phyloP scores from a whole-genome alignment of 1,139 yeast species.

The Magnusiomyces sp. region DNA sequence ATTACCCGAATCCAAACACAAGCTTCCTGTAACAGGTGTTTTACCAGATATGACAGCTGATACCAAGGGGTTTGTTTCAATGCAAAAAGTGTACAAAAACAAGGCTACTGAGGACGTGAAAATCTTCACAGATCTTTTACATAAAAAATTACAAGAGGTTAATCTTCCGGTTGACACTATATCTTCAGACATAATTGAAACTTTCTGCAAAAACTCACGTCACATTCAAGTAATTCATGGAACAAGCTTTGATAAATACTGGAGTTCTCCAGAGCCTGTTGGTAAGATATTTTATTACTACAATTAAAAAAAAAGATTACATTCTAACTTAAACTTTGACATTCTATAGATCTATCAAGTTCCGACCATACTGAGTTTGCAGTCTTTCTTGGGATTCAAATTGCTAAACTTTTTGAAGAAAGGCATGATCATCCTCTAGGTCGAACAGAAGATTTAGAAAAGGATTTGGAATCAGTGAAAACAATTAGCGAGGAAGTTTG shows the following conservation, averaged over 20 bases:
- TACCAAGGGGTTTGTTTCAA: conserved; percentile 49
- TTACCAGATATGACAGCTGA: conserved; percentile 88
- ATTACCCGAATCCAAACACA: conserved; percentile 17
- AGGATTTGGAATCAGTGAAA: conserved; percentile 11
- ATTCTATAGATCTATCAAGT: too few relatives aligned
- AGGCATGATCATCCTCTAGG: conserved; percentile 15
- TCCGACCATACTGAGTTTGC: conserved; percentile 9
- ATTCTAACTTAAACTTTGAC: background rate
- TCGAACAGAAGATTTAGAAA: conserved; percentile 9
- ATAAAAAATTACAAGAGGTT: conserved; percentile 24
- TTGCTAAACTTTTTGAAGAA: conserved; percentile 21
- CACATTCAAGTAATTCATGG: conserved; percentile 33
- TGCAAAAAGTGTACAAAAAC: conserved; percentile 46
- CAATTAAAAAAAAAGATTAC: background rate
- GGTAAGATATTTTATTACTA: background rate
- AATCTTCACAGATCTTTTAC: conserved; percentile 34
- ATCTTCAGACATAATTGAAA: conserved; percentile 35
- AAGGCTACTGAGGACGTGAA: conserved; percentile 49
- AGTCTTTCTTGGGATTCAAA: conserved; percentile 23
- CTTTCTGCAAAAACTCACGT: conserved; percentile 54
- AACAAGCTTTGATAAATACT: conserved; percentile 11
- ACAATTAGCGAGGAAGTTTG: conserved; percentile 15
- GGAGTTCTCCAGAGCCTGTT: background rate
- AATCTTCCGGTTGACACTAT: conserved; percentile 27
- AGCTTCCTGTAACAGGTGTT: conserved; percentile 63